Percentiles rank a stretch among this genome's conserved stretches.
These are phyloP conservation scores for Termitomyces eurrhizus DNA, from an alignment of 768 basidiomycete species.

Conservation along the genomic window DNA sequence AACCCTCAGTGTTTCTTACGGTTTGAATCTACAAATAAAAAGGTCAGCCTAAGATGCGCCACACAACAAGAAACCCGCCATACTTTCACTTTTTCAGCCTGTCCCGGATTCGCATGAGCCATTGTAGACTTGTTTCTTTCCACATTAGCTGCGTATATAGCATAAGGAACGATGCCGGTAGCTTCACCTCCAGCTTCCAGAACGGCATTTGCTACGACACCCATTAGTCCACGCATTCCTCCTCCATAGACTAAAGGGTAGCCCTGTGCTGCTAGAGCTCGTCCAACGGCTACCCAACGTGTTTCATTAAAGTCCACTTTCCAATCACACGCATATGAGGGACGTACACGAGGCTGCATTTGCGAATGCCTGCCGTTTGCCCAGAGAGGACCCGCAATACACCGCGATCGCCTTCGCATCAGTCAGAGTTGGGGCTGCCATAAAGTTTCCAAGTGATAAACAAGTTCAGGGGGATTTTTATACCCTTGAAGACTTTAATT, in stretches of 20 bases:
- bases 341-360: conserved; percentile 69
- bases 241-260: conserved; percentile 85
- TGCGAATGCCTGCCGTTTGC: conserved; percentile 56
- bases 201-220: conserved; percentile 64
- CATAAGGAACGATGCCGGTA: conserved; percentile 74
- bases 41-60: background rate
- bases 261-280: conserved; percentile 57
- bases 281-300: conserved; percentile 56
- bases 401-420: conserved; percentile 51
- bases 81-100: conserved; percentile 26
- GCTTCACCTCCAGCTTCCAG: conserved; percentile 67
- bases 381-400: conserved; percentile 78
- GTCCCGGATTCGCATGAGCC: conserved; percentile 17
- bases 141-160: conserved; percentile 66
- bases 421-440: background rate
- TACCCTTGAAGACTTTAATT: background rate
- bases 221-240: conserved; percentile 83
- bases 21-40: conserved; percentile 9
- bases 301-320: background rate
- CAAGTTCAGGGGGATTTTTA: background rate
- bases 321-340: background rate
- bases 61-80: conserved; percentile 2
- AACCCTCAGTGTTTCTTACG: conserved; percentile 1
- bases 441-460: background rate
- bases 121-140: conserved; percentile 47